Base-by-base conservation (phyloP, 176 grass and related monocot species). In the Eremochloa ophiuroides region DNA sequence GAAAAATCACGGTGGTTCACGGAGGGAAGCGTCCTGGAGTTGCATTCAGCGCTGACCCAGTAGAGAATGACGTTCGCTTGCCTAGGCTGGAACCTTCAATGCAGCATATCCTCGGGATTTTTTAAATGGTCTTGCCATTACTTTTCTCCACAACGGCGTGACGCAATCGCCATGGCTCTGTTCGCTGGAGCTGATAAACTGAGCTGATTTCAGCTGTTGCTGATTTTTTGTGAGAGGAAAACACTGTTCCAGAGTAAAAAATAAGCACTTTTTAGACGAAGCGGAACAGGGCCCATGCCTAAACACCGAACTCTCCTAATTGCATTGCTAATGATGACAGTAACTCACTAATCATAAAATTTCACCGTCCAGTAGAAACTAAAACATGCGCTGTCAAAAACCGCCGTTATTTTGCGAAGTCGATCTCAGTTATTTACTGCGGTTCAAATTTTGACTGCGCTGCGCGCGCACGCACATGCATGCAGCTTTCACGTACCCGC, bases 401-500 rank as follows among this genome's bases (percentile, higher is more conserved):
- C 4, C 1, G 14, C 1, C 15, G 13, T 28, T 4, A 16, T 0
- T 50, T 26, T 42, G 28, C 1, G 2, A 14, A 43, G n/a, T n/a
- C n/a, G n/a, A n/a, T 12, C 10, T 16, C 0, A 14, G 25, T 8
- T 11, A 17, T 69, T 20, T n/a, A 58, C 30, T 4, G 27, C 1
- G n/a, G 31, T n/a, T 15, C 28, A 17, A 23, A 2, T 87, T 33
- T 50, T 25, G 30, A 56, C 40, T 64, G 46, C n/a, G 11, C 22
- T n/a, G 2, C 17, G 0, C 17, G 8, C 66, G 2, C 62, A 18
- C 4, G 30, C 29, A n/a, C 25, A 35, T 37, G 33, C 77, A 12
- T 76, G 62, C 82, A 99, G 96, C 66, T 13, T 99, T 95, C 84
- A 66, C 73, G 12, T 95, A 99, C 85, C 79, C 68, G 15, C 25